Evolutionary conservation across 1,284 basidiomycete genomes (phyloP).

Genomic region (Ustilago xerochloae): DNA sequence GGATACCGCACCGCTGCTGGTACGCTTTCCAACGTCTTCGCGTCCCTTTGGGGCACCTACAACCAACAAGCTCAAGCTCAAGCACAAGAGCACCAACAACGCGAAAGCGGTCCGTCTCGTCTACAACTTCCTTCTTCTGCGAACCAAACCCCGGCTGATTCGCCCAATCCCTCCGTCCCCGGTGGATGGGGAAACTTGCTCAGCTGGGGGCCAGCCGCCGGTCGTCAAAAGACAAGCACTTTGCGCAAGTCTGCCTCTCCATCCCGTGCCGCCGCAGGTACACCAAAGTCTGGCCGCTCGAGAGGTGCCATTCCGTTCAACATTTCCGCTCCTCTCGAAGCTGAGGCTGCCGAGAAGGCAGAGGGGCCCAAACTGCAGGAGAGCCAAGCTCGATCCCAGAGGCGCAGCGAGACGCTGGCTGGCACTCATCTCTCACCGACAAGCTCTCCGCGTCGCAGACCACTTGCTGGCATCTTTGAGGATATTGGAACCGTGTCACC

Average conservation of each 20-base stretch:
- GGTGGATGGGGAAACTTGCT: slow-evolving; percentile 46
- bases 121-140: slow-evolving; percentile 8
- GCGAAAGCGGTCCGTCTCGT: slow-evolving; percentile 29
- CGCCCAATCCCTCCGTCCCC: slow-evolving; percentile 23
- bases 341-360: slow-evolving; percentile 11
- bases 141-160: not conserved
- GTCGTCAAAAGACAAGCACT: slow-evolving; percentile 14
- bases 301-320: slow-evolving; percentile 43
- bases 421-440: slow-evolving; percentile 14
- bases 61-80: slow-evolving; percentile 26
- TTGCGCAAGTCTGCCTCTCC: slow-evolving; percentile 32
- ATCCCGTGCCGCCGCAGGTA: slow-evolving; percentile 4
- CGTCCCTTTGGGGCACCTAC: slow-evolving; percentile 46
- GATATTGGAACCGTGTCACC: slow-evolving; percentile 17
- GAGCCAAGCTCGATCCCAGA: not conserved
- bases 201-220: slow-evolving; percentile 45
- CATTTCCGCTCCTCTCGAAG: slow-evolving; percentile 33
- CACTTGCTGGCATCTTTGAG: slow-evolving; percentile 40
- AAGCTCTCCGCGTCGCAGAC: slow-evolving; percentile 28
- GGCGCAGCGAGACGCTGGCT: slow-evolving; percentile 1
- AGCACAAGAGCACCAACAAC: slow-evolving; percentile 13
- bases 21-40: slow-evolving; percentile 43
- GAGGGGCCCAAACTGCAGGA: not conserved
- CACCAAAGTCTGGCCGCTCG: slow-evolving; percentile 3
- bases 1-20: slow-evolving; percentile 37